Base-by-base conservation (phyloP, 2,329 filamentous ascomycete species). In the Aspergillus ruber region DNA sequence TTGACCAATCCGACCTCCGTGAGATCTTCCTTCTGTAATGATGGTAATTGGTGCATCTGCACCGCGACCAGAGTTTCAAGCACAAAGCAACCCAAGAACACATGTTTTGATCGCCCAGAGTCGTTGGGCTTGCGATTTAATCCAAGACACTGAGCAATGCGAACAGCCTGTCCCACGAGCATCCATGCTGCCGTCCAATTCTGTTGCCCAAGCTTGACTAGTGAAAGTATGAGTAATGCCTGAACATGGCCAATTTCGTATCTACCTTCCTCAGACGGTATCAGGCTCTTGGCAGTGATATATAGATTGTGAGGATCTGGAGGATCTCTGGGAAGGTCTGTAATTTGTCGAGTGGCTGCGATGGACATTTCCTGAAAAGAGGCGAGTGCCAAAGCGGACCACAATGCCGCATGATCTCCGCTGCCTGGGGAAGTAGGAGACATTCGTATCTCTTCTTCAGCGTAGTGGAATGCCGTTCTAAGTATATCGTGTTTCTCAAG, bases 401-500 rank as follows among this genome's bases (percentile, higher is more conserved):
- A 84, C 2, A 85, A 64, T 32, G 80, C 78, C 1, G 81, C 76
- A 52, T 82, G 74, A 20, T 73, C 62, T 63, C n/a, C 74, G 64
- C 60, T 43, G 56, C 74, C 48, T 59, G 66, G 21, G 62, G 47
- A 68, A 58, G 51, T 46, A 20, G 54, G 42, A 3, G 60, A 55
- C 20, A 59, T 44, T 15, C 50, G 53, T 10, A 55, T 56, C 29
- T 63, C 58, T 17, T 58, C 56, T 50, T 66, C 60, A 12, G 57
- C 56, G 23, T 66, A 62, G 29, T 60, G 62, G 33, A 63, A 67
- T 12, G 63, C 64, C 27, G 79, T 81, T 21, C 76, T 76, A 25
- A 84, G 69, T 4, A 87, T 70, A 38, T 78, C 75, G 43, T 84
- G 78, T 52, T 83, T 85, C 53, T 88, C 83, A 9, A 85, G 72